Conservation (phyloP, 1,284 basidiomycete genomes). For the Cutaneotrichosporon cyanovorans region DNA sequence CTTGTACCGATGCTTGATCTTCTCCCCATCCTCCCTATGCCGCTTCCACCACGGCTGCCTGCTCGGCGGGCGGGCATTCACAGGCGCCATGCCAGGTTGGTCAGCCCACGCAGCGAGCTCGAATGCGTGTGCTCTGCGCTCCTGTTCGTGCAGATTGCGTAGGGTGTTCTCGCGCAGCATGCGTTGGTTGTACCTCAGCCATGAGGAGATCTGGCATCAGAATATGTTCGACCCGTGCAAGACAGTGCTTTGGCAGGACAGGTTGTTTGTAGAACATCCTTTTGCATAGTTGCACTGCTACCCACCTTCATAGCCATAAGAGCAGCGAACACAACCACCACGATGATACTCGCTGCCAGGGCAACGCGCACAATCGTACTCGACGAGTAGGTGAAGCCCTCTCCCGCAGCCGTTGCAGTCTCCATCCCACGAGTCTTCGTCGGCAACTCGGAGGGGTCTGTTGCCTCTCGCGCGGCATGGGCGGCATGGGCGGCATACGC, state of each 20-base stretch:
- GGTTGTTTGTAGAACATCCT: no score
- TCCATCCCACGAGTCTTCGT: background rate
- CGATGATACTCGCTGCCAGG: slow-evolving; percentile 39
- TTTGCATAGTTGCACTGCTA: background rate
- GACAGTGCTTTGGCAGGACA: no score
- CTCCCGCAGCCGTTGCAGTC: slow-evolving; percentile 5
- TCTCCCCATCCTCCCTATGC: slow-evolving; percentile 20
- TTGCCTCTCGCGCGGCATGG: no score
- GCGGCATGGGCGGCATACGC: no score
- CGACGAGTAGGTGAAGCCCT: slow-evolving; percentile 27
- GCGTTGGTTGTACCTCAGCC: slow-evolving; percentile 33
- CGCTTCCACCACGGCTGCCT: slow-evolving; percentile 13
- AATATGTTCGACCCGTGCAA: no score
- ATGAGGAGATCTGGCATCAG: slow-evolving; percentile 30
- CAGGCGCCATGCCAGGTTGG: slow-evolving; percentile 30
- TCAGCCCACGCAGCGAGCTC: slow-evolving; percentile 43
- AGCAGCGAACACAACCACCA: slow-evolving; percentile 29
- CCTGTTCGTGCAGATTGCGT: slow-evolving; percentile 20
- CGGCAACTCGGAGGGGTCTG: no score
- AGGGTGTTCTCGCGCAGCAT: slow-evolving; percentile 27
- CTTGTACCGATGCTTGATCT: slow-evolving; percentile 15
- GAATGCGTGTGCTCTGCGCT: slow-evolving; percentile 35
- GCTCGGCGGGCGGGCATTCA: slow-evolving; percentile 3
- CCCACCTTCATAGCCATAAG: slow-evolving; percentile 37
- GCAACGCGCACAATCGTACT: slow-evolving; percentile 38